Percentiles rank a stretch among this genome's conserved stretches.
Evolutionary conservation across 768 basidiomycete species (phyloP).

Genomic region (Omphalotus guepiniiformis): DNA sequence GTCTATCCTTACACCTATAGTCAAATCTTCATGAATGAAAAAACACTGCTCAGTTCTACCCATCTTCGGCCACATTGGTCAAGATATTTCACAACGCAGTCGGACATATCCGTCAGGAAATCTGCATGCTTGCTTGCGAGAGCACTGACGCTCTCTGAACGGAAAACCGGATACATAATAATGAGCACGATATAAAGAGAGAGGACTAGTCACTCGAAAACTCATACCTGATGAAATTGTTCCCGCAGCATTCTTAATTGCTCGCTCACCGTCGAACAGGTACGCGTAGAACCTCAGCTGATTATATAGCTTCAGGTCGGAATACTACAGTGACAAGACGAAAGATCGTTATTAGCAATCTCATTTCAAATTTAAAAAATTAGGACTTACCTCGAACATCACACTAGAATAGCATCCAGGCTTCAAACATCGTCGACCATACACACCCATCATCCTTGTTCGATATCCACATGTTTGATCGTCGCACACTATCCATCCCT

Average conservation of each 20-base stretch:
- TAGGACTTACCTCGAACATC: conserved; percentile 61
- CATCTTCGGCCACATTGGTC: conserved; percentile 84
- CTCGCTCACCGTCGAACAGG: conserved; percentile 73
- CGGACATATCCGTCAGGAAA: conserved; percentile 49
- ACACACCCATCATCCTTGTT: conserved; percentile 93
- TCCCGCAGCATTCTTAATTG: conserved; percentile 46
- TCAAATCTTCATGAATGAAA: conserved; percentile 80
- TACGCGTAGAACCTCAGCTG: conserved; percentile 82
- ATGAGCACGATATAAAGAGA: conserved; percentile 4
- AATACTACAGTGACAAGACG: conserved; percentile 50
- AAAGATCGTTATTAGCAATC: conserved; percentile 2
- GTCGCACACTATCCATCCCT: conserved; percentile 85
- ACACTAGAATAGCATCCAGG: conserved; percentile 67
- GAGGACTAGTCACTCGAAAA: too few relatives aligned
- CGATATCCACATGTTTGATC: conserved; percentile 79
- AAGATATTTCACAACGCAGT: conserved; percentile 74
- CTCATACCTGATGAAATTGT: conserved; percentile 38
- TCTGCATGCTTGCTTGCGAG: conserved; percentile 45
- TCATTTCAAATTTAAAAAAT: background rate
- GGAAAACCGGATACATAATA: background rate
- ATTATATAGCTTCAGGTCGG: conserved; percentile 81
- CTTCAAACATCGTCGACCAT: conserved; percentile 77
- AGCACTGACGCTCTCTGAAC: conserved; percentile 50
- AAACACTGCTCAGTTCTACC: conserved; percentile 77
- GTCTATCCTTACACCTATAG: too few relatives aligned